phyloP scores from a whole-genome alignment of 495 filamentous ascomycete species.

The Massariosphaeria phaeospora region DNA sequence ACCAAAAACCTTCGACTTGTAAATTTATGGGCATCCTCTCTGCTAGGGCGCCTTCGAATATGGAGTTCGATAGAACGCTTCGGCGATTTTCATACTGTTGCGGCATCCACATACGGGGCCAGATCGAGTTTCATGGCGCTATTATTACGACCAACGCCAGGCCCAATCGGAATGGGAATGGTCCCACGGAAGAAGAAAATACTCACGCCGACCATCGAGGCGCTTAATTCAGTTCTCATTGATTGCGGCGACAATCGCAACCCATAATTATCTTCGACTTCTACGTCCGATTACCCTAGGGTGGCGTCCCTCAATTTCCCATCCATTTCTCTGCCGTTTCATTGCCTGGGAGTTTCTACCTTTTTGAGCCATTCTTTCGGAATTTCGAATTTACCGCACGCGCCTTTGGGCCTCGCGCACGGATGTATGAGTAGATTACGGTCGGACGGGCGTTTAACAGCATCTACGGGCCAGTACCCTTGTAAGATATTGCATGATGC shows the following conservation, averaged over 20 bases:
- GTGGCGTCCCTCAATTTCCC: not conserved
- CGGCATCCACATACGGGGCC: conserved; percentile 5
- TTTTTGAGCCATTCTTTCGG: not conserved
- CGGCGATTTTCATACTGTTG: not conserved
- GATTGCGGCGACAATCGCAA: conserved; percentile 1
- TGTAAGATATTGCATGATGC: not conserved
- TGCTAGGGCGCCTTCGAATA: not conserved
- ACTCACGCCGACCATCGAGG: not conserved
- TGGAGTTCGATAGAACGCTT: conserved; percentile 1
- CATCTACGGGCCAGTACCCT: no score
- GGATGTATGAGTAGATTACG: not conserved
- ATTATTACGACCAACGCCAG: not conserved
- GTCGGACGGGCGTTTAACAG: not conserved
- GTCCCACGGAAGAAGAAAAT: not conserved
- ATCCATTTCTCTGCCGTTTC: not conserved
- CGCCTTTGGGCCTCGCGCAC: no score
- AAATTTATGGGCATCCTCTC: no score
- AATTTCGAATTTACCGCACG: no score
- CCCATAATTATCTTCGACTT: not conserved
- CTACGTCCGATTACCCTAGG: not conserved
- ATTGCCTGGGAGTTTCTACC: not conserved
- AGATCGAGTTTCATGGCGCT: not conserved
- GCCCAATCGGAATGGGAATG: not conserved
- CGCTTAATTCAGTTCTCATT: not conserved
- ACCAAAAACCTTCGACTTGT: no score